Conservation (phyloP, 2,329 filamentous ascomycete species). For the Dothideomycetidae sp. region DNA sequence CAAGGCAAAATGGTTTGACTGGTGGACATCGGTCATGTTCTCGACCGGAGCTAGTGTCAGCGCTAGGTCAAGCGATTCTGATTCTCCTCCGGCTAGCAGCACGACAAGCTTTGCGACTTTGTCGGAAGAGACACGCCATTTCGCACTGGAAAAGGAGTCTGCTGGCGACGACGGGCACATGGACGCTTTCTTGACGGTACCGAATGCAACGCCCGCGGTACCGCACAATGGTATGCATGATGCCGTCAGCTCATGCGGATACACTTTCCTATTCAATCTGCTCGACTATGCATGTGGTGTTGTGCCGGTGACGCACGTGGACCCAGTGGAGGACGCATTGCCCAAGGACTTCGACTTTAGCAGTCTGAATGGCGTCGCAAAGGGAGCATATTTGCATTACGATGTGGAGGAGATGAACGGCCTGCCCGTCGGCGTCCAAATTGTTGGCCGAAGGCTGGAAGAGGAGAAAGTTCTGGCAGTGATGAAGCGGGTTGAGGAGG, state of each 20-base stretch:
- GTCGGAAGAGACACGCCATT: conserved; percentile 22
- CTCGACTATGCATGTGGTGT: conserved; percentile 78
- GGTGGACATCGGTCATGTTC: conserved; percentile 43
- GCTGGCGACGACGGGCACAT: conserved; percentile 27
- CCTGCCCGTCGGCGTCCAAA: conserved; percentile 71
- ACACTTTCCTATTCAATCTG: conserved; percentile 87
- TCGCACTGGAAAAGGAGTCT: conserved; percentile 8
- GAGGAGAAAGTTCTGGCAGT: conserved; percentile 76
- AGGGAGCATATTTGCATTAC: conserved; percentile 75
- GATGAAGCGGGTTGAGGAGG: conserved; percentile 67
- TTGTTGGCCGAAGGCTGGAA: conserved; percentile 64
- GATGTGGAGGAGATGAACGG: conserved; percentile 73
- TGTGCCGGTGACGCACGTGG: conserved; percentile 73
- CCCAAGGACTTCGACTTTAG: conserved; percentile 45
- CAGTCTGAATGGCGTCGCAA: conserved; percentile 63
- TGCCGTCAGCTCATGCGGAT: conserved; percentile 73
- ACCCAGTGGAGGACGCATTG: conserved; percentile 52
- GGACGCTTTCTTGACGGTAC: conserved; percentile 71
- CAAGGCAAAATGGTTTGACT: conserved; percentile 65
- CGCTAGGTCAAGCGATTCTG: conserved; percentile 24
- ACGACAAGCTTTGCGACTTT: conserved; percentile 7
- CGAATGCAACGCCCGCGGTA: conserved; percentile 78
- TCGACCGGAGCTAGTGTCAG: neutral
- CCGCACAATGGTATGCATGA: conserved; percentile 78
- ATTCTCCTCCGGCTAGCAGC: conserved; percentile 1